These are phyloP conservation scores for Candida gigantensis DNA, from an alignment of 1,139 yeast species.

Conservation along the genomic window DNA sequence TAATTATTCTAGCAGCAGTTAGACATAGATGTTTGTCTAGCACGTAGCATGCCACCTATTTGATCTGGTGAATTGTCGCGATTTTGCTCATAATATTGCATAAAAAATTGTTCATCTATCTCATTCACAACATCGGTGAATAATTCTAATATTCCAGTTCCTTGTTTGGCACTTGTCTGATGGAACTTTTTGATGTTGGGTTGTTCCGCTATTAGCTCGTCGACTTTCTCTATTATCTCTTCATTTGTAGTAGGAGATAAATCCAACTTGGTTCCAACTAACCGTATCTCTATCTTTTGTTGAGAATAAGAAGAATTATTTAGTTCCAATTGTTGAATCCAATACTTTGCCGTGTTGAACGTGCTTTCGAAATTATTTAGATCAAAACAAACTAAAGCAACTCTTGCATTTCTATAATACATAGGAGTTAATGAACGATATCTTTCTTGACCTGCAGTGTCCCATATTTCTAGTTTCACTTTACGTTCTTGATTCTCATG, in stretches of 20 bases:
- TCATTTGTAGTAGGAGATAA: constrained; percentile 11
- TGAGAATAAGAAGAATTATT: constrained; percentile 22
- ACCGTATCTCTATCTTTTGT: constrained; percentile 21
- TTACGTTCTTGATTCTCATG: constrained; percentile 16
- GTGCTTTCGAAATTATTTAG: constrained; percentile 33
- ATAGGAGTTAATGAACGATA: constrained; percentile 50
- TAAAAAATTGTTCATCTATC: constrained; percentile 40
- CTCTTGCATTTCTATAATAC: constrained; percentile 49
- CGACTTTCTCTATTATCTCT: constrained; percentile 9
- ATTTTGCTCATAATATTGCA: constrained; percentile 16
- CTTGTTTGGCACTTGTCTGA: constrained; percentile 50
- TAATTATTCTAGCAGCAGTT: constrained; percentile 12
- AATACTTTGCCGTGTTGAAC: constrained; percentile 42
- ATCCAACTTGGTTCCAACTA: constrained; percentile 41
- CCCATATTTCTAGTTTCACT: constrained; percentile 50
- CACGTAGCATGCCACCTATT: constrained; percentile 14
- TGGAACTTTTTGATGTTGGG: constrained; percentile 19
- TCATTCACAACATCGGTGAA: constrained; percentile 43
- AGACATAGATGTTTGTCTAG: constrained; percentile 12
- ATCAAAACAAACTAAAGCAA: constrained; percentile 45
- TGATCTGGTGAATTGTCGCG: constrained; percentile 10
- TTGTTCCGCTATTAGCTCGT: constrained; percentile 13
- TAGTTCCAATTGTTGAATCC: constrained; percentile 45
- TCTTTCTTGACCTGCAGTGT: constrained; percentile 55
- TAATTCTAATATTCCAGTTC: constrained; percentile 42